Base-by-base conservation (phyloP, 2,329 filamentous ascomycete species). In the Sclerotinia minor region DNA sequence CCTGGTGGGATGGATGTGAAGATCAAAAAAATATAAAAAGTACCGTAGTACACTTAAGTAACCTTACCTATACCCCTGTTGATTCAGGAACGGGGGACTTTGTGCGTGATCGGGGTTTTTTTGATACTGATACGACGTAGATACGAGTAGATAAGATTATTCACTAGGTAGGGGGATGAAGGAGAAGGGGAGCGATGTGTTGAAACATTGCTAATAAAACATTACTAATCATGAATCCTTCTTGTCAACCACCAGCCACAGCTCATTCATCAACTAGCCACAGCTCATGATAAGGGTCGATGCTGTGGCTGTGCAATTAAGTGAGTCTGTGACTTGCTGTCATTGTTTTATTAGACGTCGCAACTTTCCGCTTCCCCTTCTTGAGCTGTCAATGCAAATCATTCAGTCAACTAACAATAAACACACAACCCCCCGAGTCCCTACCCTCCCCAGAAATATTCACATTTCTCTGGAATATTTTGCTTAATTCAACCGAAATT, bases 1-100 rank as follows among this genome's bases (percentile, higher is more conserved):
- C 53, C n/a, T 45, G 55, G 55, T 59, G 55, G 38, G 41, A 58
- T 44, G 55, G 55, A 58, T 58, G 55, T 58, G 55, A 44, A 58
- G 55, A 58, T 58, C 35, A 44, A 21, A 57, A 38, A 57, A 38
- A n/a, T 17, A n/a, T 35, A 8, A 7, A 55, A 41, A 5, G 13
- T 15, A 5, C 29, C n/a, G n/a, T n/a, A 29, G 29, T 29, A 29
- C 29, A n/a, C n/a, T n/a, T n/a, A n/a, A n/a, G n/a, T n/a, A n/a
- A n/a, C n/a, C n/a, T n/a, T n/a, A n/a, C n/a, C n/a, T n/a, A n/a
- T n/a, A n/a, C 11, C 44, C 44, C 35, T n/a, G 52, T 41, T 5
- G 35, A 19, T 41, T 29, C 24, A 2, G 7, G 17, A 24, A 38
- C n/a, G 19, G 24, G 19, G 24, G 44, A 29, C 55, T 11, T 58